Base-by-base conservation (phyloP, 139 green algal genomes). In the Asterochloris erici region DNA sequence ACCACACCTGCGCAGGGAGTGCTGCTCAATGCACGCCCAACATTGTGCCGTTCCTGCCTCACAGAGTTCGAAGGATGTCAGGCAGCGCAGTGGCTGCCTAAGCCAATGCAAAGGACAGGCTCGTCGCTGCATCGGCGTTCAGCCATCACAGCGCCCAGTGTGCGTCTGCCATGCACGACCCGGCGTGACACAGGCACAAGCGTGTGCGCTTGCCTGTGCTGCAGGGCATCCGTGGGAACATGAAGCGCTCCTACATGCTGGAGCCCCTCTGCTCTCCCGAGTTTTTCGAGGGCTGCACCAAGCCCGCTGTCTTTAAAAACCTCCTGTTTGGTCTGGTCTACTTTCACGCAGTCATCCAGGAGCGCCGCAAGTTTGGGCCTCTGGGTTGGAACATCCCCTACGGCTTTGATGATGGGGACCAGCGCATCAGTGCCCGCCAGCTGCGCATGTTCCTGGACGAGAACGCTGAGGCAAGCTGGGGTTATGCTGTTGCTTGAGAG, bases 391-490 rank as follows among this genome's bases (percentile, higher is more conserved):
- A 92, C 87, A 92, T 93, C 68, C 84, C 85, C 12, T 94, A 94
- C 71, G 89, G 88, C 63, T 95, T 95, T 84, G 88, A 94, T 73
- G 90, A 94, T 63, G 88, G 88, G 17, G 92, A 95, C 88, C 85
- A 88, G 84, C 88, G 90, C 83, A 94, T 96, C 81, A 91, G 83
- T 54, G 90, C 90, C 62, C 87, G 87, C 63, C 91, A 95, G 89
- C 88, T 96, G 69, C 79, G 69, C 73, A 93, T 94, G 90, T 95
- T 93, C 86, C 82, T 96, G 13, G 85, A 94, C 64, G 89, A 93
- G 69, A 86, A 91, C 79, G 76, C 78, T 9, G 77, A 84, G 81
- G 79, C 73, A 15, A 29, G 26, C 26, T 26, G 14, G 9, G 9
- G 10, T 9, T 64, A 1, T 9, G 21, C 23, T 73, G 66, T 73